phyloP scores from a whole-genome alignment of 208 protist species.

The Leishmania lainsoni region DNA sequence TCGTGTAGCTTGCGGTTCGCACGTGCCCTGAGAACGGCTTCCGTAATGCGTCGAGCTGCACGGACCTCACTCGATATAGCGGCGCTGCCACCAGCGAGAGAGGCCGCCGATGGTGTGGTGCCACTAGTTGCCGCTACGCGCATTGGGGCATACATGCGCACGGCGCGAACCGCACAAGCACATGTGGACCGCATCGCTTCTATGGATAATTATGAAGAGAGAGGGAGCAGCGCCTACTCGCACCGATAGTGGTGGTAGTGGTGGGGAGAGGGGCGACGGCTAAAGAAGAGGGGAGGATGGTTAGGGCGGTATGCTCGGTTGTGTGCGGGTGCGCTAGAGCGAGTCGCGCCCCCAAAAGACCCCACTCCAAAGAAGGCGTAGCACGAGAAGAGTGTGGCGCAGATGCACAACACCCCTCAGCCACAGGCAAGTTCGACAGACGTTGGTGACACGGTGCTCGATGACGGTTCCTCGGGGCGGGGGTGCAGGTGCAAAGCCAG shows the following conservation, averaged over 20 bases:
- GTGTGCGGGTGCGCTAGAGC: not conserved
- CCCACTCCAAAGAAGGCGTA: not conserved
- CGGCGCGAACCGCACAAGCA: constrained; percentile 14
- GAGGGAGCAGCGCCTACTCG: not conserved
- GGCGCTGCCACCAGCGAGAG: not conserved
- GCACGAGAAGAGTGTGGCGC: not conserved
- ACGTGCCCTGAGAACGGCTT: constrained; percentile 16
- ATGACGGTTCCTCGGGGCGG: not conserved
- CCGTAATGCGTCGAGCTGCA: constrained; percentile 18
- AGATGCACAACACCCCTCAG: not conserved
- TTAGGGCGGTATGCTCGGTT: not conserved
- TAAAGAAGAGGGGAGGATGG: not conserved
- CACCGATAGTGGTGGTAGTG: not conserved
- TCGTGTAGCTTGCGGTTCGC: not conserved
- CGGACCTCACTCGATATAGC: constrained; percentile 5
- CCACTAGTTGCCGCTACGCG: not conserved
- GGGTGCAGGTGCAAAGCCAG: not conserved
- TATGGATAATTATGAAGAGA: not conserved
- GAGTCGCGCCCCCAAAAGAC: not conserved
- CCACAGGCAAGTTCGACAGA: not conserved
- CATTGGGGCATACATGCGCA: constrained; percentile 37
- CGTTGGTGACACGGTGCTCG: not conserved
- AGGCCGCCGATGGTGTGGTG: not conserved
- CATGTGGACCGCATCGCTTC: constrained; percentile 8
- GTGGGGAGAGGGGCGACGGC: not conserved